Base-by-base conservation (phyloP, 2,329 filamentous ascomycete genomes). In the Diaporthe sp. region DNA sequence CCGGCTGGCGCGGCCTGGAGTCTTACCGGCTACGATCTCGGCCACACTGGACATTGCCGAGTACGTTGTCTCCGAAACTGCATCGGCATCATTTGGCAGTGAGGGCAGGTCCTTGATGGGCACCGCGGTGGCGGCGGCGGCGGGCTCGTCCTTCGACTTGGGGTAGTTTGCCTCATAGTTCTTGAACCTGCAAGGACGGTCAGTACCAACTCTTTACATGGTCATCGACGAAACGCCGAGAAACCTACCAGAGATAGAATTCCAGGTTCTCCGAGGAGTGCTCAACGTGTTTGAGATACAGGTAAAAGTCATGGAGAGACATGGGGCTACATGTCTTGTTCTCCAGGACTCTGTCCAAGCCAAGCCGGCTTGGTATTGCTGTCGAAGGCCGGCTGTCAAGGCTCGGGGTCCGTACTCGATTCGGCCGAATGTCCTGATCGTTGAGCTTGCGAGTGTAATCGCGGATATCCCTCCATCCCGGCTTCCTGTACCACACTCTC, bases 201-300 rank as follows among this genome's bases (percentile, higher is more conserved):
- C 73, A 77, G 76, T 37, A 4, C 13, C 17, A 28, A 44, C 42
- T 25, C 8, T 28, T n/a, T 15, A 4, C 28, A 25, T n/a, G 28
- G 15, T n/a, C 13, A 3, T 42, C 9, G 17, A 19, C 28, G 25
- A 15, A 17, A 46, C 2, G 60, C 10, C 10, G 17, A n/a, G 78
- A 13, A 19, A 53, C 83, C 37, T 80, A 88, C 87, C 87, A 88
- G 53, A 88, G 82, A 77, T 86, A 88, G 75, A 88, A 88, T 79
- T 88, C 87, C 12, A 88, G 83, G 77, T 88, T 88, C 80, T 88
- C 87, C 0, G 85, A 81, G 2, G 86, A 88, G 79, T 83, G 85
- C 79, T 88, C 87, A 65, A 88, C 87, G 78, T 88, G 84, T 79
- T 87, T 87, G 67, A 88, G 81, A 75, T 88, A 88, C 85, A 88